A percentile compares a stretch with the other conserved stretches of the same genome.
phyloP scores from a whole-genome alignment of 257 asterid genomes.

The Salvia miltiorrhiza region DNA sequence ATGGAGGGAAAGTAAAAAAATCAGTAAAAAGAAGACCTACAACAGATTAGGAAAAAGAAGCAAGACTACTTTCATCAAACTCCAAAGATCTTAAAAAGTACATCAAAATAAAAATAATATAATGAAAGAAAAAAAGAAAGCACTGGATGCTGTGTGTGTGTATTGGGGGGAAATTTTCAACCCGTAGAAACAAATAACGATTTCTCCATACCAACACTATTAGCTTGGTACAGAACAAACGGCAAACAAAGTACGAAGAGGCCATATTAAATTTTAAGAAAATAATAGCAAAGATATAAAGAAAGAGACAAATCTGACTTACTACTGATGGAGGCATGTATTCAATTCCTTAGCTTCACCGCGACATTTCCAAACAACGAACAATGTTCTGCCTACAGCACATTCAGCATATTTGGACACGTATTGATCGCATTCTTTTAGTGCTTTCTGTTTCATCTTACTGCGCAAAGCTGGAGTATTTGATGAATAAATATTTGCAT shows the following conservation, averaged over 20 bases:
- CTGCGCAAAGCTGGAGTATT: slow-evolving; percentile 88
- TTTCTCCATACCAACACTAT: not conserved
- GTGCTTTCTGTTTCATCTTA: slow-evolving; percentile 93
- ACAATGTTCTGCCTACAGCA: slow-evolving; percentile 78
- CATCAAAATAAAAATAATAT: not conserved
- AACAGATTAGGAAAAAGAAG: not conserved
- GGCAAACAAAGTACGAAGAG: not conserved
- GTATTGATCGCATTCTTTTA: slow-evolving; percentile 60
- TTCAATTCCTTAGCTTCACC: slow-evolving; percentile 82
- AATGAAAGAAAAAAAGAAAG: not conserved
- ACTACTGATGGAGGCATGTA: slow-evolving; percentile 89
- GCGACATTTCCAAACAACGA: slow-evolving; percentile 94
- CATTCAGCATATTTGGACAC: slow-evolving; percentile 82
- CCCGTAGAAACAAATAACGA: not conserved
- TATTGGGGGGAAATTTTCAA: not conserved
- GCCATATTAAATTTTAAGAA: slow-evolving; percentile 8
- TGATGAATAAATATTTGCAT: slow-evolving; percentile 25
- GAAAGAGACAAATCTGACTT: slow-evolving; percentile 31
- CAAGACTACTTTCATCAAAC: too few species aligned
- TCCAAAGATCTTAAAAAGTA: not conserved
- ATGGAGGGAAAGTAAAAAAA: too few species aligned
- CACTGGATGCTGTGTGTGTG: not conserved
- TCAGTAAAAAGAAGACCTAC: not conserved
- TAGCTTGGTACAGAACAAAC: not conserved
- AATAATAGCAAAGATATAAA: not conserved